phyloP scores from a whole-genome alignment of 345 rosid species.

The Lumnitzera littorea region DNA sequence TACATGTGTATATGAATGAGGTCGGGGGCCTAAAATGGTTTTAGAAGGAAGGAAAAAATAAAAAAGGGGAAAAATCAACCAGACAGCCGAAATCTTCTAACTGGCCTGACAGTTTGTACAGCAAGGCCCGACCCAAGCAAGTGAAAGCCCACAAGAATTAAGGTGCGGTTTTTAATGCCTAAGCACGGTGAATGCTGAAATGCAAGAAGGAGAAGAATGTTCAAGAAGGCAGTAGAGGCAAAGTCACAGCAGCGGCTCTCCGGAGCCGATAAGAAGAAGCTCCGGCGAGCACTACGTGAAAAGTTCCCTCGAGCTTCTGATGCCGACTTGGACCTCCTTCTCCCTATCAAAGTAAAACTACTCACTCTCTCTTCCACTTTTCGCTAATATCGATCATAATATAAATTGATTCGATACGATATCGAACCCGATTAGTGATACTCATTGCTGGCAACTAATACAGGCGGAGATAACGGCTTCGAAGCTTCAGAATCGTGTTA shows the following conservation, averaged over 20 bases:
- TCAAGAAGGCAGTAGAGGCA: slow-evolving; percentile 88
- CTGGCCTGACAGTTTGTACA: too few relatives aligned
- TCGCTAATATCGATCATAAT: background rate
- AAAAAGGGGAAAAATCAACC: too few relatives aligned
- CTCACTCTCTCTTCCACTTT: background rate
- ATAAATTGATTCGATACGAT: background rate
- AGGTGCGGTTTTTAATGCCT: too few relatives aligned
- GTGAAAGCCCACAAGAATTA: too few relatives aligned
- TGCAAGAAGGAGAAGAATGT: slow-evolving; percentile 25
- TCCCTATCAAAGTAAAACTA: slow-evolving; percentile 71
- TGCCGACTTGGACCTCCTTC: slow-evolving; percentile 56
- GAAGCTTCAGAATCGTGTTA: slow-evolving; percentile 79
- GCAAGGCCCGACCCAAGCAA: too few relatives aligned
- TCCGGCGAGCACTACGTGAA: slow-evolving; percentile 58
- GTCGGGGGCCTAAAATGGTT: too few relatives aligned
- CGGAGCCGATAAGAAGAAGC: slow-evolving; percentile 91
- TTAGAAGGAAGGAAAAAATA: too few relatives aligned
- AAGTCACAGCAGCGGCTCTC: slow-evolving; percentile 91
- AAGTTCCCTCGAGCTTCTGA: slow-evolving; percentile 64
- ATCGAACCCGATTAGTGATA: background rate
- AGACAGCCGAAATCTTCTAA: too few relatives aligned
- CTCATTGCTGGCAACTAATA: background rate
- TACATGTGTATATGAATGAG: too few relatives aligned
- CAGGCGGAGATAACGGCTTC: slow-evolving; percentile 81
- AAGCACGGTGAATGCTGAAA: background rate